Percentiles rank a stretch among this genome's conserved stretches.
Conservation (phyloP, 2,329 filamentous ascomycete species). For the Colletotrichum australisinense region DNA sequence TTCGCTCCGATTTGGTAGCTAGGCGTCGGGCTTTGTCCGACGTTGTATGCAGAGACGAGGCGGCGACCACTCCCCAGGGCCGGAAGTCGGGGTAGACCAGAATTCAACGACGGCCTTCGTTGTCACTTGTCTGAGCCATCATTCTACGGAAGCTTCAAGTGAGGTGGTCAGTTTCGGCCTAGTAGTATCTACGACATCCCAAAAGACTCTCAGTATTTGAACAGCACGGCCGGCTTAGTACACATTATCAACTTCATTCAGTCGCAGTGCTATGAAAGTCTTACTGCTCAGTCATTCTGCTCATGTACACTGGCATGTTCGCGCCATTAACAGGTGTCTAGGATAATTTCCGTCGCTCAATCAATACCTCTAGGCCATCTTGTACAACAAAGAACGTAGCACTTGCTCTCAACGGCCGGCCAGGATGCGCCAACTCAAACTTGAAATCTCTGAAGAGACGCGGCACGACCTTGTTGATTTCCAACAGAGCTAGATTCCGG, state of each 20-base stretch:
- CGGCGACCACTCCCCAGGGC: neutral
- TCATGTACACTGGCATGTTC: neutral
- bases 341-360: conserved; percentile 43
- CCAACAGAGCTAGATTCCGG: conserved; percentile 64
- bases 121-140: neutral
- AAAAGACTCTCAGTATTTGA: too few relatives aligned
- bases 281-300: neutral
- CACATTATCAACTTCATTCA: neutral
- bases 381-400: conserved; percentile 72
- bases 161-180: neutral
- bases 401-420: conserved; percentile 61
- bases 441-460: conserved; percentile 65
- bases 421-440: conserved; percentile 63
- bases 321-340: neutral
- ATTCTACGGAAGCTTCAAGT: neutral
- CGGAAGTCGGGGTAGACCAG: neutral
- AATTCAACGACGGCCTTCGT: neutral
- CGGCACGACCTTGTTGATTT: conserved; percentile 70
- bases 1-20: neutral
- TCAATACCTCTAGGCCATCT: conserved; percentile 64
- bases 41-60: neutral
- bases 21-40: conserved; percentile 20
- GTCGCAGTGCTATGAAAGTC: neutral
- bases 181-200: neutral
- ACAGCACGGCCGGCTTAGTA: neutral